Evolutionary conservation across 306 rosid species (phyloP), one percentile per base, ranked within the genome.

Genomic region (Trifolium fragiferum): DNA sequence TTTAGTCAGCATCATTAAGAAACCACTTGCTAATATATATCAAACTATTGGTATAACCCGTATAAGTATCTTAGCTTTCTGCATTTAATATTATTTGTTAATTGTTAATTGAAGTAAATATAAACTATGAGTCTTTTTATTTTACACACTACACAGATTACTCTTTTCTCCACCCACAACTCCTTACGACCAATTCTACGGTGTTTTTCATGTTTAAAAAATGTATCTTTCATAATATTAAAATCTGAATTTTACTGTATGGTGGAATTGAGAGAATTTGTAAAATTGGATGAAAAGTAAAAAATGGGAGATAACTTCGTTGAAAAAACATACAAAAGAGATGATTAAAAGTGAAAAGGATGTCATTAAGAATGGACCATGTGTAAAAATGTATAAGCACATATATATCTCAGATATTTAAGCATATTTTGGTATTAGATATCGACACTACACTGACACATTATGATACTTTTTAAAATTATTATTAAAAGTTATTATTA

Each of bases 1-100:
- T 79, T 44, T 70, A 41, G 63, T 68, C 63, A 57, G n/a, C 59
- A 44, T 73, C 72, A 8, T 44, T n/a, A 27, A 30, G 4, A 15
- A 14, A 47, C 69, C 68, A 79, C 79, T 79, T 79, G 75, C 57
- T 25, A 35, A 50, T 23, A 61, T 35, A 57, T 20, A 37, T 44
- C 16, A 46, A 63, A 32, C 8, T 64, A 32, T 7, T 14, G 35
- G 46, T 8, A 58, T n/a, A n/a, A n/a, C n/a, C n/a, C n/a, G n/a
- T n/a, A n/a, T 23, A 58, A 58, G 6, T 59, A 59, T 59, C 65
- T 12, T 58, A 25, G 38, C 64, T 59, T 13, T 25, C 3, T 6
- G 7, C n/a, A 14, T 59, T 59, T 27, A 12, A 59, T 59, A 27
- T 27, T 59, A 35, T 10, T 30, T 30, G 33, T 30, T 30, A 25